A percentile compares a stretch with the other conserved stretches of the same genome.
Conservation (phyloP, 192 early-diverging fungal genomes). For the Phycomyces nitens region DNA sequence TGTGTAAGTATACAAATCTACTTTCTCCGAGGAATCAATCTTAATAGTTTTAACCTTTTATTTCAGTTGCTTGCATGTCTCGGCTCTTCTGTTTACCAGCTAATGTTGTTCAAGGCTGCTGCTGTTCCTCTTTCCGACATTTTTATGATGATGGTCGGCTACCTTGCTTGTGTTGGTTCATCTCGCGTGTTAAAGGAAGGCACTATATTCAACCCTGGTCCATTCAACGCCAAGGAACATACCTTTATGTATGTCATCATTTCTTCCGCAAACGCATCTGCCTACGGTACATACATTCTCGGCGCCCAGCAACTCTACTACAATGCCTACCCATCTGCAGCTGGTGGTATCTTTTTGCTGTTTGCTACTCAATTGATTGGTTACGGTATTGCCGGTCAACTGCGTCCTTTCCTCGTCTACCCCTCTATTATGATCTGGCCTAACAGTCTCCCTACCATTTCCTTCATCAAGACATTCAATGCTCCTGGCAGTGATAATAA, state of each 20-base stretch:
- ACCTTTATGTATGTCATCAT: too few species aligned
- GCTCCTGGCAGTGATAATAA: slow-evolving; percentile 17
- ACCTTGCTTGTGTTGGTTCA: slow-evolving; percentile 64
- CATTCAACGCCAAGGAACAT: slow-evolving; percentile 33
- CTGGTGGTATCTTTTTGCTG: slow-evolving; percentile 33
- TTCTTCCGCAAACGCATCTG: too few species aligned
- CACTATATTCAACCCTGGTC: slow-evolving; percentile 39
- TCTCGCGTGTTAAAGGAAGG: slow-evolving; percentile 53
- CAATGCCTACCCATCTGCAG: slow-evolving; percentile 50
- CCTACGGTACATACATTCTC: too few species aligned
- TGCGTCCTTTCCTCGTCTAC: slow-evolving; percentile 45
- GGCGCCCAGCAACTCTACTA: slow-evolving; percentile 67
- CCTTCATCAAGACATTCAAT: slow-evolving; percentile 42
- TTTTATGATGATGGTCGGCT: slow-evolving; percentile 69
- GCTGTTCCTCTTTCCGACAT: slow-evolving; percentile 58
- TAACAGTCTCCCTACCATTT: slow-evolving; percentile 40
- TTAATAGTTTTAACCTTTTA: too few species aligned
- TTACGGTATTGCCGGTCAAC: slow-evolving; percentile 51
- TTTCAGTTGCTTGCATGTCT: slow-evolving; percentile 41
- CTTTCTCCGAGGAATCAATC: too few species aligned
- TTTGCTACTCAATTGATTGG: too few species aligned
- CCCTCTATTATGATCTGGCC: slow-evolving; percentile 57
- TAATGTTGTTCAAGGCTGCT: slow-evolving; percentile 81
- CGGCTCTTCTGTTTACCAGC: slow-evolving; percentile 64
- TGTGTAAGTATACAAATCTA: too few species aligned